Conservation (phyloP, 1,284 basidiomycete genomes). For the Microbotryomycetes sp. region DNA sequence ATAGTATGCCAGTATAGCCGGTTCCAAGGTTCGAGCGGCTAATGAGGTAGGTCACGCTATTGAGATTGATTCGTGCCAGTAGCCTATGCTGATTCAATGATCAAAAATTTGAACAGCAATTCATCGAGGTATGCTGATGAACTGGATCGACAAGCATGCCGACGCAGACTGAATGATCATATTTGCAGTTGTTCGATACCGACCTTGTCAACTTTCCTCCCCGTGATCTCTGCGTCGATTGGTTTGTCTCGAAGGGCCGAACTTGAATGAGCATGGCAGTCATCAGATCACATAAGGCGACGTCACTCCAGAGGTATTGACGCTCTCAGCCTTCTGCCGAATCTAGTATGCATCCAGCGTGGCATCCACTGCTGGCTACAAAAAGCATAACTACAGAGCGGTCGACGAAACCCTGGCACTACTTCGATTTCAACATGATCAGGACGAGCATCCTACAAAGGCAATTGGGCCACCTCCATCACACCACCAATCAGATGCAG, state of each 20-base stretch:
- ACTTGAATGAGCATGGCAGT: too few species aligned
- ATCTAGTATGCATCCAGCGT: too few species aligned
- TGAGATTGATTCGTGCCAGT: too few species aligned
- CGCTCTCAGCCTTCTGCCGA: too few species aligned
- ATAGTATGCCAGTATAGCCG: conserved; percentile 11
- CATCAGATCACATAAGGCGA: too few species aligned
- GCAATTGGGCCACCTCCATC: conserved; percentile 78
- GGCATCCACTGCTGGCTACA: too few species aligned
- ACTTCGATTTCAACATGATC: too few species aligned
- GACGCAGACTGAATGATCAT: not conserved
- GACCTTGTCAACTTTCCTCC: conserved; percentile 7
- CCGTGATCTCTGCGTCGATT: not conserved
- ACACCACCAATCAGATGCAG: conserved; percentile 91
- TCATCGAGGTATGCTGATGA: conserved; percentile 4
- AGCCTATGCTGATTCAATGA: too few species aligned
- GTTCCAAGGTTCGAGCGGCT: not conserved
- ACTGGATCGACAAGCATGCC: not conserved
- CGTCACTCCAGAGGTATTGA: too few species aligned
- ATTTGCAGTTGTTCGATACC: conserved; percentile 10
- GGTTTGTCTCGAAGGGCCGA: not conserved
- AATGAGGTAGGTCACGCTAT: conserved; percentile 3
- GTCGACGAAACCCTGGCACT: too few species aligned
- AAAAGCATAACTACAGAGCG: too few species aligned
- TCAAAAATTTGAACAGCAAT: conserved; percentile 4
- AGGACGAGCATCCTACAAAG: too few species aligned